Base-by-base conservation (phyloP, 208 protist species). In the Acanthamoeba castellanii region DNA sequence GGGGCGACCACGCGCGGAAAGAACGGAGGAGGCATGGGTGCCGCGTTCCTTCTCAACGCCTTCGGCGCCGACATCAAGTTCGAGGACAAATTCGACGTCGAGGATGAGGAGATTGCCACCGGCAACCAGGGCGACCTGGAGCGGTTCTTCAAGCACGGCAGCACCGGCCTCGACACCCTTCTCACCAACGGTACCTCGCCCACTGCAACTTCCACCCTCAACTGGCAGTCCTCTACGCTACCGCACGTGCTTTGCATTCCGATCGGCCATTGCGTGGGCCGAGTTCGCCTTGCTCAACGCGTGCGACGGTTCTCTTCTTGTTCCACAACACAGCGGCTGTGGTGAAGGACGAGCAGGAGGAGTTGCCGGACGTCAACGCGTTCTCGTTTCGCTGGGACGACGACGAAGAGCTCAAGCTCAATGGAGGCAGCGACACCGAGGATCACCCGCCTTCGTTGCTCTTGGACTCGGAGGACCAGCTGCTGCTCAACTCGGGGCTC, bases 61-160 rank as follows among this genome's bases (percentile, higher is more conserved):
- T 74, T 74, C 32, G 66, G 66, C 25, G 66, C 66, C 7, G 66
- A 74, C n/a, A 13, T 25, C 66, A 74, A n/a, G n/a, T 13, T 37
- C 11, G n/a, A 34, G 25, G 66, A 37, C 66, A 74, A 74, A 34
- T 74, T 74, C 32, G 66, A 74, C 25, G 61, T n/a, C 32, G 66
- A 74, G 32, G 66, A 74, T 74, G 66, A 74, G 25, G 66, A 74
- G 66, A 74, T 74, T 6, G 66, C 66, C n/a, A 74, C 66, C 11
- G 66, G 66, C 66, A 74, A 74, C 32, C 66, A 74, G 32, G 66
- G 25, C 66, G 66, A 74, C 25, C 25, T 74, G 32, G 66, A 74
- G 66, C 13, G 66, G 66, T 74, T 74, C 66, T 74, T 74, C 66
- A 74, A 74, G 66, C 66, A 74, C 25, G 66, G 66, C 25, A 74